Base-by-base conservation (phyloP, 2,329 filamentous ascomycete species). In the Fusarium bactridioides region DNA sequence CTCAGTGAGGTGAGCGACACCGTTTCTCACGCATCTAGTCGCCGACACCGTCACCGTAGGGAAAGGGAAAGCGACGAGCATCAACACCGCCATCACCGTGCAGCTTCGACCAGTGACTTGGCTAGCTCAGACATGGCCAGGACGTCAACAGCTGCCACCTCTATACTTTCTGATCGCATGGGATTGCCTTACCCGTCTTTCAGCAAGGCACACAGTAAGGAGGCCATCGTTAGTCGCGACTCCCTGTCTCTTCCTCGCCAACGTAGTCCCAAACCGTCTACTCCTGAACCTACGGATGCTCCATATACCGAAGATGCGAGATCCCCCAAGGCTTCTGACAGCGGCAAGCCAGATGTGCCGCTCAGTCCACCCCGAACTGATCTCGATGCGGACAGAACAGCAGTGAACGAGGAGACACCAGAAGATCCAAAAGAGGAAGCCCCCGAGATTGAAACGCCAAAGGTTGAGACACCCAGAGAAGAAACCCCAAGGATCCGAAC, bases 151-250 rank as follows among this genome's bases (percentile, higher is more conserved):
- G 79, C 82, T 48, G 83, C 80, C 67, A 72, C 74, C 7, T 77
- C 76, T 37, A 69, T 77, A 37, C 60, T 77, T 29, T 76, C 76
- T 21, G 84, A 87, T 59, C 85, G 86, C 33, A 79, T 85, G 38
- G 88, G 86, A 69, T 79, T 93, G 45, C 92, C 93, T 11, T 97
- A 97, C 79, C 94, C 94, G 4, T 87, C 88, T 16, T 94, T 97
- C 82, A 96, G 93, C 83, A 98, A 97, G 83, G 93, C 93, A 18
- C 94, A 97, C 81, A 97, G 94, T 85, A 96, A 94, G 81, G 95
- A 98, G 83, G 89, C 90, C 48, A 89, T 97, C 60, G 87, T 89
- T 72, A 91, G 89, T 78, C 85, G 85, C 58, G 88, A 91, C 50
- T 86, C 89, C 59, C 74, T 88, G 54, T 79, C 82, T 25, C 65